Percentiles rank a stretch among this genome's conserved stretches.
phyloP scores from a whole-genome alignment of 306 rosid species.

The Ormosia semicastrata region DNA sequence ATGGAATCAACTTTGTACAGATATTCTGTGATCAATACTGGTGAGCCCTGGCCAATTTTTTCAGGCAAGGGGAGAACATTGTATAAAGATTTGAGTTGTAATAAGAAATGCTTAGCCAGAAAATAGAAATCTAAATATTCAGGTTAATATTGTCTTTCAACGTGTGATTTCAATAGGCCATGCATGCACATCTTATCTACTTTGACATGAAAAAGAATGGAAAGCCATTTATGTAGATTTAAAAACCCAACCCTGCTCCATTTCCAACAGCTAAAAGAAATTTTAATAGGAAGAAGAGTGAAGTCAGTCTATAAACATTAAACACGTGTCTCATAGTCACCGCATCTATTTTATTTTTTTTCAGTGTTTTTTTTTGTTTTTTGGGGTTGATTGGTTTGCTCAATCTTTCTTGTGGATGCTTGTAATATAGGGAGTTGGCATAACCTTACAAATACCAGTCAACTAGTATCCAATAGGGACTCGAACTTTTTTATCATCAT shows the following conservation, averaged over 20 bases:
- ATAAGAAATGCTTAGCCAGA: neutral
- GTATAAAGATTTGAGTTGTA: neutral
- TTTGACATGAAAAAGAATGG: neutral
- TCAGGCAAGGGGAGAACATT: neutral
- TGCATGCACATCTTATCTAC: neutral
- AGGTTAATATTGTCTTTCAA: no score
- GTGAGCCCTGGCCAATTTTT: conserved; percentile 17
- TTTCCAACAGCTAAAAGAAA: no score
- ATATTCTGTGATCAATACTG: neutral
- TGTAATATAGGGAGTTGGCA: neutral
- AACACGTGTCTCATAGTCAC: no score
- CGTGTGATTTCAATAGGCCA: neutral
- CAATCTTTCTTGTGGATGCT: neutral
- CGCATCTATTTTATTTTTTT: neutral
- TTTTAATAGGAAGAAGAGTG: no score
- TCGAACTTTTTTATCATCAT: neutral
- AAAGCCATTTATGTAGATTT: neutral
- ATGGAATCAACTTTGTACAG: neutral
- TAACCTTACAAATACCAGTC: neutral
- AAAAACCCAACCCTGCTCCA: neutral
- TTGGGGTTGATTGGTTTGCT: neutral
- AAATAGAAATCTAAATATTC: neutral
- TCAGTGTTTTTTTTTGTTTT: no score
- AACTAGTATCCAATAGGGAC: neutral
- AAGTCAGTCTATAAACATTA: no score